Conservation (phyloP, 2,329 filamentous ascomycete genomes). For the Pseudopithomyces maydicus region DNA sequence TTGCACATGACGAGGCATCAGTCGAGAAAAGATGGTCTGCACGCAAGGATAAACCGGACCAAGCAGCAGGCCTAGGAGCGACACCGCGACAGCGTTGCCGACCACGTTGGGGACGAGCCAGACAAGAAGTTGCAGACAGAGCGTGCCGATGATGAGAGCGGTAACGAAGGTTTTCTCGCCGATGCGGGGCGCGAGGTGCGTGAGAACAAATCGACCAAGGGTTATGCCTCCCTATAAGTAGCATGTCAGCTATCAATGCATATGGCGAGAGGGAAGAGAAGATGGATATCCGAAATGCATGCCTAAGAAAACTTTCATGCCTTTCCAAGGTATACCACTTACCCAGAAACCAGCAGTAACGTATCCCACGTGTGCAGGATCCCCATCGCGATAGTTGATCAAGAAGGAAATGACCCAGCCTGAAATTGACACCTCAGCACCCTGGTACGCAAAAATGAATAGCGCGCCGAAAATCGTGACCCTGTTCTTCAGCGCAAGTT, state of each 20-base stretch:
- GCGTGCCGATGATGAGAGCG: conserved; percentile 63
- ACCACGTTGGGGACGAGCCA: conserved; percentile 77
- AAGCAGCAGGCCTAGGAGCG: conserved; percentile 72
- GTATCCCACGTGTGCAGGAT: conserved; percentile 75
- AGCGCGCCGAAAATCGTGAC: conserved; percentile 75
- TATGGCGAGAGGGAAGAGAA: neutral
- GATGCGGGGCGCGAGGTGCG: conserved; percentile 66
- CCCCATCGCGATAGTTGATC: conserved; percentile 71
- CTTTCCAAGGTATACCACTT: neutral
- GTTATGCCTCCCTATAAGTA: conserved; percentile 69
- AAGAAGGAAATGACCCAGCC: conserved; percentile 89
- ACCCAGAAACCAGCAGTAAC: conserved; percentile 73
- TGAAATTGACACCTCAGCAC: conserved; percentile 80
- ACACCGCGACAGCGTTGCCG: conserved; percentile 54
- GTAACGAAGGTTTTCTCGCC: conserved; percentile 75
- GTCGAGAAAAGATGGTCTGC: conserved; percentile 65
- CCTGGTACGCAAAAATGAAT: conserved; percentile 87
- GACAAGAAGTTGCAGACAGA: conserved; percentile 74
- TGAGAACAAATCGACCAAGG: conserved; percentile 73
- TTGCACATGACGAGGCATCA: conserved; percentile 64
- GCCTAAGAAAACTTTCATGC: neutral
- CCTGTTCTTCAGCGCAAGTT: conserved; percentile 55
- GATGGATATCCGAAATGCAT: conserved; percentile 44
- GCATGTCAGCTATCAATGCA: neutral
- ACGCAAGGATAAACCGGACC: conserved; percentile 82